phyloP scores from a whole-genome alignment of 2,329 filamentous ascomycete genomes.

The Pseudogymnoascus sp. region DNA sequence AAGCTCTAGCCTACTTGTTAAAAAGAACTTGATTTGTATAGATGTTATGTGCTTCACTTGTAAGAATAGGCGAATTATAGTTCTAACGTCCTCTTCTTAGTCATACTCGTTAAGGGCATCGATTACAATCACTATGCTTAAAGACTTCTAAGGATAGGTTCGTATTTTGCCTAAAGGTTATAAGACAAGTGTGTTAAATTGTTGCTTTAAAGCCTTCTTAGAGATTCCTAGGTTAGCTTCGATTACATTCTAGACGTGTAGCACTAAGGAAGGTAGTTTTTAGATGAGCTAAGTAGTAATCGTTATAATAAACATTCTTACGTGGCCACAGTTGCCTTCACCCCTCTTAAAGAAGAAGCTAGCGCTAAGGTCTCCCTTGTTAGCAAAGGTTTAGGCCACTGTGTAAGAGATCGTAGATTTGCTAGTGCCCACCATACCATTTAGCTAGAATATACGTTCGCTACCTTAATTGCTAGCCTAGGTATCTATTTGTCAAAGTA shows the following conservation, averaged over 20 bases:
- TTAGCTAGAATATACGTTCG: slow-evolving; percentile 31
- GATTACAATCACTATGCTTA: slow-evolving; percentile 17
- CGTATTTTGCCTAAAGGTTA: slow-evolving; percentile 18
- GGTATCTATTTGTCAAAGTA: slow-evolving; percentile 24
- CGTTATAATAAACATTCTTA: slow-evolving; percentile 26
- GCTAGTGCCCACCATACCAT: slow-evolving; percentile 30
- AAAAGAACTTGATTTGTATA: slow-evolving; percentile 16
- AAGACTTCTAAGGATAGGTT: neutral
- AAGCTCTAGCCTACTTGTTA: slow-evolving; percentile 22
- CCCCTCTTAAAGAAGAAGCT: slow-evolving; percentile 31
- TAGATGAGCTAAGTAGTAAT: slow-evolving; percentile 21
- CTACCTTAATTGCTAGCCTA: slow-evolving; percentile 23
- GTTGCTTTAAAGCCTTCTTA: slow-evolving; percentile 18
- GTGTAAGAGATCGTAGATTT: slow-evolving; percentile 32
- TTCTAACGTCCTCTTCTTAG: slow-evolving; percentile 14
- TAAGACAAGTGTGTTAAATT: slow-evolving; percentile 25
- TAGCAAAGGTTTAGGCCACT: slow-evolving; percentile 21
- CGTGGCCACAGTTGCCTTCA: slow-evolving; percentile 24
- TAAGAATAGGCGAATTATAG: slow-evolving; percentile 15
- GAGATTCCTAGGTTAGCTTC: slow-evolving; percentile 14
- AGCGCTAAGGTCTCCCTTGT: slow-evolving; percentile 19
- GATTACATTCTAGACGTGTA: slow-evolving; percentile 15
- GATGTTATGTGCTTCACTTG: slow-evolving; percentile 9
- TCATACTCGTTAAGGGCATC: slow-evolving; percentile 30
- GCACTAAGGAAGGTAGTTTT: slow-evolving; percentile 18